Conservation (phyloP, 768 basidiomycete genomes). For the Steccherinum ochraceum region DNA sequence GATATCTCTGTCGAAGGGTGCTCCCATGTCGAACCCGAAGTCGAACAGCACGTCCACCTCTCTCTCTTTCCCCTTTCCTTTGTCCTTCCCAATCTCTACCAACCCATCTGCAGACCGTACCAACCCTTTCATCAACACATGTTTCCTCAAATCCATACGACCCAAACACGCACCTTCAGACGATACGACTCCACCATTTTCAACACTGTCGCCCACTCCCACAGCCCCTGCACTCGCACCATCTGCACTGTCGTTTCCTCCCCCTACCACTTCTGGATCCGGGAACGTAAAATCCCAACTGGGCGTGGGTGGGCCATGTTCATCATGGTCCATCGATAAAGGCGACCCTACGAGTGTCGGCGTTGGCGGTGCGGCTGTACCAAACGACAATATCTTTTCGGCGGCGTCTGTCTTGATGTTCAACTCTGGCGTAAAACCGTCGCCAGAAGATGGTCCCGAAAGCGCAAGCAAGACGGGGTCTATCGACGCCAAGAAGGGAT, state of each 20-base stretch:
- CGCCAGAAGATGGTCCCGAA: neutral
- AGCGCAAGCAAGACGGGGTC: slow-evolving; percentile 18
- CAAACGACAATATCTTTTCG: neutral
- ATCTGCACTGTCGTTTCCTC: slow-evolving; percentile 1
- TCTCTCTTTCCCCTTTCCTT: slow-evolving; percentile 8
- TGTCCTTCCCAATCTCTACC: slow-evolving; percentile 1
- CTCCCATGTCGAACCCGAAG: neutral
- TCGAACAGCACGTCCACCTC: neutral
- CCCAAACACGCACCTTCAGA: slow-evolving; percentile 7
- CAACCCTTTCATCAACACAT: slow-evolving; percentile 7
- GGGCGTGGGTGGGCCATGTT: slow-evolving; percentile 19
- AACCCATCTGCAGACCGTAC: neutral
- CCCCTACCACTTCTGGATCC: slow-evolving; percentile 10
- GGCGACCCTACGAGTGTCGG: slow-evolving; percentile 20
- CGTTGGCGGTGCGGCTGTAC: slow-evolving; percentile 7
- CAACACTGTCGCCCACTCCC: neutral
- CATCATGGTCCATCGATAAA: slow-evolving; percentile 13
- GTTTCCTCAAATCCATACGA: slow-evolving; percentile 3
- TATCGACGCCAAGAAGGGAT: slow-evolving; percentile 12
- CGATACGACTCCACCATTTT: neutral
- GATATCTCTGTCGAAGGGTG: neutral
- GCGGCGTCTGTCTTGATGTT: no score
- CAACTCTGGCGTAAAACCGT: no score
- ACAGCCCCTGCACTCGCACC: neutral
- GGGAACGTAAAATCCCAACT: slow-evolving; percentile 18